A percentile compares a stretch with the other conserved stretches of the same genome.
Evolutionary conservation across 2,329 filamentous ascomycete genomes (phyloP).

Genomic region (Beauveria rudraprayagi): DNA sequence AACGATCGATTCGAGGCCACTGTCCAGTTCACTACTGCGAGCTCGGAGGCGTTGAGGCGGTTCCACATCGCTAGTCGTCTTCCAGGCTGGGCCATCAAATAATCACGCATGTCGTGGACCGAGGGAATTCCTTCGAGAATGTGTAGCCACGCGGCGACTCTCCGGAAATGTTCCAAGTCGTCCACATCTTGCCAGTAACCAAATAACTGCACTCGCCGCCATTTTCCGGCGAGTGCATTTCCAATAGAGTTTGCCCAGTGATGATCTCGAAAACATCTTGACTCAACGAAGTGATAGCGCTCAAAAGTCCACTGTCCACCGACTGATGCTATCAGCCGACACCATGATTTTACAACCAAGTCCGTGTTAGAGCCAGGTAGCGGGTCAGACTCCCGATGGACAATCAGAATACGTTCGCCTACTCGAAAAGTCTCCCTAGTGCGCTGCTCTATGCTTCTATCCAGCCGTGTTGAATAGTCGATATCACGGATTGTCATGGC

Average conservation of each 20-base stretch:
- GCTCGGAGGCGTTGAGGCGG: slow-evolving; percentile 54
- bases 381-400: background rate
- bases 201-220: slow-evolving; percentile 15
- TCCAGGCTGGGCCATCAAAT: slow-evolving; percentile 33
- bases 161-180: slow-evolving; percentile 12
- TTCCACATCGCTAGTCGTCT: slow-evolving; percentile 36
- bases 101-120: slow-evolving; percentile 48
- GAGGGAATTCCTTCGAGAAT: slow-evolving; percentile 52
- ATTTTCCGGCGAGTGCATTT: background rate
- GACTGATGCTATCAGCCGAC: background rate
- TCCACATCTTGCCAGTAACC: slow-evolving; percentile 20
- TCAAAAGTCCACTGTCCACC: slow-evolving; percentile 2
- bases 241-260: background rate
- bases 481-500: background rate
- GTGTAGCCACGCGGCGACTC: slow-evolving; percentile 28
- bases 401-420: background rate
- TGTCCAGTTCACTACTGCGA: slow-evolving; percentile 74
- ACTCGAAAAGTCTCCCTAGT: background rate
- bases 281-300: background rate
- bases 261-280: background rate
- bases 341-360: background rate
- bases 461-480: background rate
- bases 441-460: background rate
- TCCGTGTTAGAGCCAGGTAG: background rate
- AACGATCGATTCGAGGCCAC: slow-evolving; percentile 83